A percentile compares a stretch with the other conserved stretches of the same genome.
These are phyloP conservation scores for Nepenthes alata DNA, from an alignment of 179 eudicot species.

Conservation along the genomic window DNA sequence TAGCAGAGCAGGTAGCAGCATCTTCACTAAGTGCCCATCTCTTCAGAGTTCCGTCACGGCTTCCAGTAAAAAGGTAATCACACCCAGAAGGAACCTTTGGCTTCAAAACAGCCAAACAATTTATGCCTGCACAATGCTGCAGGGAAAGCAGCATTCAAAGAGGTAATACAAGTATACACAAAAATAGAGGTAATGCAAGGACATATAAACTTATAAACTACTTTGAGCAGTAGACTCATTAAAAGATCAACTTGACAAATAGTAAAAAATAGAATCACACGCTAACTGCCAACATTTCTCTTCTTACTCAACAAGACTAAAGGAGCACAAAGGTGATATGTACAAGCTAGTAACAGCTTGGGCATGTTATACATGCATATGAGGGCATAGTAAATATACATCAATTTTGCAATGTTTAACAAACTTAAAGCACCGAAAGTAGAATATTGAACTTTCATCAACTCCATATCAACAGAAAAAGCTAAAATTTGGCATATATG, in stretches of 20 bases:
- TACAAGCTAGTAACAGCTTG: too few relatives aligned
- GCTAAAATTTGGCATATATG: not conserved
- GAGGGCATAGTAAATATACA: too few relatives aligned
- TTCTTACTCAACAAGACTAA: not conserved
- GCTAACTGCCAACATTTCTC: not conserved
- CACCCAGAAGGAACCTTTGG: constrained; percentile 33
- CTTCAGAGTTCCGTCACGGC: constrained; percentile 94
- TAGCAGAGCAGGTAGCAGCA: constrained; percentile 64
- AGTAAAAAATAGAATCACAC: too few relatives aligned
- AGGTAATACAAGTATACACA: not conserved
- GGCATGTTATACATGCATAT: too few relatives aligned
- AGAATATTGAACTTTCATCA: not conserved
- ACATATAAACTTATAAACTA: too few relatives aligned
- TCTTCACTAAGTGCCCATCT: constrained; percentile 79
- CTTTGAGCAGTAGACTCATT: too few relatives aligned
- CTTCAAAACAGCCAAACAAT: constrained; percentile 77
- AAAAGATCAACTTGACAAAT: too few relatives aligned
- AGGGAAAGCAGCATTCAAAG: constrained; percentile 11
- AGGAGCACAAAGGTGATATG: not conserved
- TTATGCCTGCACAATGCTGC: constrained; percentile 93
- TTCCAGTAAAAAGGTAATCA: constrained; percentile 75
- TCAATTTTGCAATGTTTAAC: too few relatives aligned
- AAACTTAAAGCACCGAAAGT: too few relatives aligned
- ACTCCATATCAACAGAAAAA: not conserved
- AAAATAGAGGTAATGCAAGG: not conserved